Base-by-base conservation (phyloP, 2,329 filamentous ascomycete species). In the Thelonectria olida region DNA sequence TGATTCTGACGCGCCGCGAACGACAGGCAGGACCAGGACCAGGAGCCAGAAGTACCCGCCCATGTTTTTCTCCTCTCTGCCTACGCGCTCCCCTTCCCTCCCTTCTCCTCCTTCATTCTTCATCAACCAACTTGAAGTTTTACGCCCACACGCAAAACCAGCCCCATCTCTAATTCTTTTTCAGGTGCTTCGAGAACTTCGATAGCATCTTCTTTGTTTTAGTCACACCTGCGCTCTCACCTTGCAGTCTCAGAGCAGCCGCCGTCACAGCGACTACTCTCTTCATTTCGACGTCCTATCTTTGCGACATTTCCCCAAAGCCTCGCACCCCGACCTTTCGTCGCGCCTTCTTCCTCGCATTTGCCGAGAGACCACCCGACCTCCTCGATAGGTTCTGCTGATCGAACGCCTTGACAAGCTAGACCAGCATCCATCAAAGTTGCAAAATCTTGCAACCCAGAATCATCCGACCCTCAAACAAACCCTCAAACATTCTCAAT, bases 401-500 rank as follows among this genome's bases (percentile, higher is more conserved):
- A 68, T 72, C 62, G 63, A 61, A 66, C 57, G 54, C 63, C 50
- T 67, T 54, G 47, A 58, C 59, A 66, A 66, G 66, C 59, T 62
- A 65, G 61, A 71, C 63, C 62, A 68, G 61, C 61, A 63, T 62
- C 52, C 20, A 58, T 51, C 52, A 17, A 61, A 31, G 50, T 61
- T 56, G n/a, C 38, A 38, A 41, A 57, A 63, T 41, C 36, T 53
- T 52, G 36, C 47, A 44, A 56, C 41, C 31, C 54, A 64, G 23
- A 42, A n/a, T n/a, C n/a, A 47, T 25, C 51, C 39, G 39, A 52
- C 55, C 57, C 62, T 67, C 59, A 61, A 22, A 64, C 50, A 53
- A 61, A 59, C 44, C 52, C 39, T 53, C 54, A 60, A 64, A 52
- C 58, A 65, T 74, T 7, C 9, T 45, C 80, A 90, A 72, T 70